Evolutionary conservation across 306 rosid species (phyloP).

Genomic region (Betula pendula): DNA sequence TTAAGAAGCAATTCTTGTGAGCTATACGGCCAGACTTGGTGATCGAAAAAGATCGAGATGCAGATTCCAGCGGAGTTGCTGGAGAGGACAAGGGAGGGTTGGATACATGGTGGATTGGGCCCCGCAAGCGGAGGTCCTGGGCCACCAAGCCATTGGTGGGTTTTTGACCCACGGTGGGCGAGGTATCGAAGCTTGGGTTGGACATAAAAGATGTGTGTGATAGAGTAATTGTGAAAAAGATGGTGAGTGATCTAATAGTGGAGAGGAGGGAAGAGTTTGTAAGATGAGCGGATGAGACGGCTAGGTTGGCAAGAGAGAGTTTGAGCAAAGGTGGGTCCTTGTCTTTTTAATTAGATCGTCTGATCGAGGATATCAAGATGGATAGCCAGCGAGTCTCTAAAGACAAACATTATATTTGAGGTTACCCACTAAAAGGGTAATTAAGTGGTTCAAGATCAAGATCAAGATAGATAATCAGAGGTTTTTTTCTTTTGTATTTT

Average conservation of each 20-base stretch:
- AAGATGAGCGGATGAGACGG: conserved; percentile 19
- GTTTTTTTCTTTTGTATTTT: too few species aligned
- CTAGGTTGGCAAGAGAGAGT: conserved; percentile 19
- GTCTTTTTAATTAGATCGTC: conserved; percentile 15
- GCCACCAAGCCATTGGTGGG: conserved; percentile 30
- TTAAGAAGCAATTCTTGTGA: conserved; percentile 38
- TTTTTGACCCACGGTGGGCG: conserved; percentile 35
- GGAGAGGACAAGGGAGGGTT: conserved; percentile 14
- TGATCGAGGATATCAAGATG: conserved; percentile 21
- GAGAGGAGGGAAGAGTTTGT: conserved; percentile 26
- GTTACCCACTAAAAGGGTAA: too few species aligned
- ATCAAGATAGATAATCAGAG: too few species aligned
- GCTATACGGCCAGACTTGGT: conserved; percentile 30
- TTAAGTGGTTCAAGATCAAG: too few species aligned
- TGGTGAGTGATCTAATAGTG: conserved; percentile 33
- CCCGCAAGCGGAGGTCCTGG: conserved; percentile 41
- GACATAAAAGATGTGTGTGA: conserved; percentile 42
- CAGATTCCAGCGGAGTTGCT: conserved; percentile 18
- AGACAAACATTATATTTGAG: too few species aligned
- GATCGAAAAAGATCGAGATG: background rate
- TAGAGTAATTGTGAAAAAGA: conserved; percentile 16
- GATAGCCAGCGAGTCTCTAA: background rate
- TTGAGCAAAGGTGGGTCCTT: conserved; percentile 35
- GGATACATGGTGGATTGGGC: conserved; percentile 37
- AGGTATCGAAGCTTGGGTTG: conserved; percentile 38